Evolutionary conservation across 352 stramenopile genomes (phyloP), one percentile per base, ranked within the genome.

Genomic region (Pythium plurisporium): DNA sequence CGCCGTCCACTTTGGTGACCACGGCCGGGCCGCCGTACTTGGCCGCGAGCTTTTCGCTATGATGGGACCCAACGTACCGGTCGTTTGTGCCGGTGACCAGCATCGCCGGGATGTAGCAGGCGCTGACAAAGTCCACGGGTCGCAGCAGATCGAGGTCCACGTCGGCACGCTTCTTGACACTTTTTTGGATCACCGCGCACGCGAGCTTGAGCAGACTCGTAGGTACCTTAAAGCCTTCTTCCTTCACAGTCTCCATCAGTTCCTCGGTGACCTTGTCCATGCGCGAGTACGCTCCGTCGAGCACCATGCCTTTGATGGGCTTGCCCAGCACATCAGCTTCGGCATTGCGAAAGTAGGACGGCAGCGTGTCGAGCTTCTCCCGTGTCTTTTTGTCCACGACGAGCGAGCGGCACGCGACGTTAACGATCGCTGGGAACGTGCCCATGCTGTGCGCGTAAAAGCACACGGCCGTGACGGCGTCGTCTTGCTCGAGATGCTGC

Each of bases 401-500:
- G 17, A 85, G 67, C 26, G 77, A 73, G 38, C 83, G 82, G 52
- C 74, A 63, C 22, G 80, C 79, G 6, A 91, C 63, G 62, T 94
- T 92, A 27, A 89, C 70, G 38, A 94, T 74, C n/a, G 72, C 85
- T 0, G 82, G 77, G 61, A 89, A 92, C 44, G 67, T 76, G 22
- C 85, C 81, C 85, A 94, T 94, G 51, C 79, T 91, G 64, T 94
- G 85, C 5, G 79, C 82, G 58, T 87, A 94, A 25, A 94, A 64
- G 49, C 71, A 83, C 46, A 93, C 67, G 9, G 79, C 68, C 26
- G 68, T 67, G 20, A 93, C 79, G 23, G 55, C 73, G 4, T 41
- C 31, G 51, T 89, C 67, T 11, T 55, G 38, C 26, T 91, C 79
- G 0, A 93, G 37, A 8, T 70, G 70, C 61, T 89, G 63, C 43